A percentile compares a stretch with the other conserved stretches of the same genome.
Conservation (phyloP, 345 rosid species). For the Rhodamnia rubescens region DNA sequence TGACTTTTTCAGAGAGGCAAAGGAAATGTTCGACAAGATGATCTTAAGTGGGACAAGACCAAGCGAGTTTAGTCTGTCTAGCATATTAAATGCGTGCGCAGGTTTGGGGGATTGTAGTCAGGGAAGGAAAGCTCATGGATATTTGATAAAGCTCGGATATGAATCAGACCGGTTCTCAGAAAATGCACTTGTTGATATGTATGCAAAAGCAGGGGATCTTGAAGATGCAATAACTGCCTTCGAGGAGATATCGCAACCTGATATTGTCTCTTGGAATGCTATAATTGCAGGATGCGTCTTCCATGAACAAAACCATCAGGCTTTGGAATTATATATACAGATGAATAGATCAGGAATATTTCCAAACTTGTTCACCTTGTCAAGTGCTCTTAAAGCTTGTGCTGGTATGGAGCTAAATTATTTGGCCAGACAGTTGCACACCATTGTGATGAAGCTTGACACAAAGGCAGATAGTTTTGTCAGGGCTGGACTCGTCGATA, state of each 20-base stretch:
- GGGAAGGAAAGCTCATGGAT: conserved; percentile 43
- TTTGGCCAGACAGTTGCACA: conserved; percentile 38
- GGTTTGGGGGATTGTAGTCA: conserved; percentile 28
- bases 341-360: conserved; percentile 24
- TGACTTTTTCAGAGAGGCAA: conserved; percentile 25
- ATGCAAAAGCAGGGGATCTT: conserved; percentile 38
- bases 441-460: conserved; percentile 33
- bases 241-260: conserved; percentile 32
- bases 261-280: conserved; percentile 61
- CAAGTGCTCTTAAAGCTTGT: conserved; percentile 53
- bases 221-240: conserved; percentile 30
- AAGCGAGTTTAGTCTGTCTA: conserved; percentile 49
- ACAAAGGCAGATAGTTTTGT: conserved; percentile 29
- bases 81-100: conserved; percentile 42
- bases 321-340: conserved; percentile 23
- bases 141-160: conserved; percentile 39
- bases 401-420: conserved; percentile 22
- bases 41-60: conserved; percentile 22
- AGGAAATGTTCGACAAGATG: conserved; percentile 37
- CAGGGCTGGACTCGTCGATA: conserved; percentile 43
- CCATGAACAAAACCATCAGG: conserved; percentile 21
- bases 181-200: conserved; percentile 68
- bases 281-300: conserved; percentile 49
- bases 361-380: conserved; percentile 47
- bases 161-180: conserved; percentile 32